Base-by-base conservation (phyloP, 805 yeast genomes). In the Kregervanrija pseudodelftensis region DNA sequence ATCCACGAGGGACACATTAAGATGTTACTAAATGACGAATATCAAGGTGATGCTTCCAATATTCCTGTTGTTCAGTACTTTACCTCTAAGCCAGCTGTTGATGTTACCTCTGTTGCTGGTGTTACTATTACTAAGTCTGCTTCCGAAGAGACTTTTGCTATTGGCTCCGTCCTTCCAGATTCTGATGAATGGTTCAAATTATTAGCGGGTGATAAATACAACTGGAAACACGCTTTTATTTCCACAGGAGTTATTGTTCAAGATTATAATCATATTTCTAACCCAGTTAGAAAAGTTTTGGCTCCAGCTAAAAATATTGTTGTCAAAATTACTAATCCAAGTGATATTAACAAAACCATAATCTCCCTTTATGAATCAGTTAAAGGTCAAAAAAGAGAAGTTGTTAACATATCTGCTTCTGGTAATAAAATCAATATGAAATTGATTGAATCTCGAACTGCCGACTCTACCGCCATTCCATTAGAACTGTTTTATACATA, bases 171-270 rank as follows among this genome's bases (percentile, higher is more conserved):
- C 11, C 30, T 62, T 37, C 65, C 68, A 43, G 58, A 61, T 28
- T 37, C 54, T 12, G 71, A 71, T 13, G 69, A 69, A 44, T 93
- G 99, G 99, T 79, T 85, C 59, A 69, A 79, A 44, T 69, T 82
- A 47, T 72, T 93, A 55, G 96, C 96, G 45, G 98, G 98, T 51
- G 61, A 74, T 43, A 61, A 73, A 49, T 77, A 78, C 59, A 79
- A 77, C 65, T 93, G 99, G 99, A 80, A 95, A 69, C 85, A 83
- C 57, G 97, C 98, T 31, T 80, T 93, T 66, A 72, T 93, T 52
- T 72, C 90, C 17, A 74, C 91, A 53, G 74, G 79, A 45, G 80
- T 86, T 64, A 72, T 87, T 60, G 93, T 89, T 48, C 98, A 93
- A 71, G 95, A 86, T 46, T 72, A 78, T 53, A 79, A 82, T 68